Evolutionary conservation across 495 filamentous ascomycete genomes (phyloP).

Genomic region (Durotheca rogersii): DNA sequence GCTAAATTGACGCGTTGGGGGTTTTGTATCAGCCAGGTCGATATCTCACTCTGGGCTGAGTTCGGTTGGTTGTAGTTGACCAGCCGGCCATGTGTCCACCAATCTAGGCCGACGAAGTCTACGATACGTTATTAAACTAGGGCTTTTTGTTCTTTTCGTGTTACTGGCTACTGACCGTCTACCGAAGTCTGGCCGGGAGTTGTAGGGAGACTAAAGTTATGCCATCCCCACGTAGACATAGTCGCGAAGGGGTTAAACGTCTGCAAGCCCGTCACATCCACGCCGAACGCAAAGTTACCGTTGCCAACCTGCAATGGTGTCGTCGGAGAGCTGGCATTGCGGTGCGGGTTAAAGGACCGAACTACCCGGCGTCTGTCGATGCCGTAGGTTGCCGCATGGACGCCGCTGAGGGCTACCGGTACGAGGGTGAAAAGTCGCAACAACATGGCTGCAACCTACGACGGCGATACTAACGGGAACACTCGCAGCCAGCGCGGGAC

Average conservation of each 20-base stretch:
- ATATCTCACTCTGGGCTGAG: slow-evolving; percentile 51
- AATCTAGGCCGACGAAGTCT: slow-evolving; percentile 50
- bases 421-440: slow-evolving; percentile 5
- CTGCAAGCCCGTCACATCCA: slow-evolving; percentile 56
- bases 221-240: slow-evolving; percentile 58
- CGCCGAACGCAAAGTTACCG: slow-evolving; percentile 59
- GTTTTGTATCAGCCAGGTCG: slow-evolving; percentile 55
- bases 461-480: too few relatives aligned
- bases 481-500: not conserved
- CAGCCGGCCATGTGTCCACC: slow-evolving; percentile 57
- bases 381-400: slow-evolving; percentile 21
- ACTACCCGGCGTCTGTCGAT: slow-evolving; percentile 41
- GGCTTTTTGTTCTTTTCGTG: not conserved
- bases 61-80: slow-evolving; percentile 56
- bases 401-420: slow-evolving; percentile 4
- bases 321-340: slow-evolving; percentile 46
- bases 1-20: slow-evolving; percentile 54
- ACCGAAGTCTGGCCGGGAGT: slow-evolving; percentile 42
- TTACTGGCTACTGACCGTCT: slow-evolving; percentile 32
- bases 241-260: slow-evolving; percentile 61
- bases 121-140: slow-evolving; percentile 2
- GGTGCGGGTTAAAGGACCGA: slow-evolving; percentile 45
- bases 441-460: slow-evolving; percentile 6
- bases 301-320: slow-evolving; percentile 58
- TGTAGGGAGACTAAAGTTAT: slow-evolving; percentile 57